Evolutionary conservation across 139 green algal species (phyloP).

Genomic region (Ettlia oleoabundans): DNA sequence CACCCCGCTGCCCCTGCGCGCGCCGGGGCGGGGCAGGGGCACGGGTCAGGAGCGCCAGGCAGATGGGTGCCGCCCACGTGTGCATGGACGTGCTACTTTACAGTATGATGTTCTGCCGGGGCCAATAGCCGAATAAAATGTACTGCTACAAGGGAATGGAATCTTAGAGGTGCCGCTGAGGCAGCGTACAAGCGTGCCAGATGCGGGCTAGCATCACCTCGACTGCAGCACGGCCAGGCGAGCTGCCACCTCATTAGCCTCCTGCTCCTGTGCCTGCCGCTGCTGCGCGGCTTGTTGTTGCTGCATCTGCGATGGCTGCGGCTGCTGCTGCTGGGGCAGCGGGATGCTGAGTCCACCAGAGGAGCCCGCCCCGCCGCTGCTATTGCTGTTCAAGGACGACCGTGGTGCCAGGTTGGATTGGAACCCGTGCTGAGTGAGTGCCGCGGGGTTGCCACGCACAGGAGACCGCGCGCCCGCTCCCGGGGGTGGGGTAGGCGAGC

Average conservation of each 20-base stretch:
- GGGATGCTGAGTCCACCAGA: background rate
- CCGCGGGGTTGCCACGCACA: background rate
- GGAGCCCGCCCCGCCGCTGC: background rate
- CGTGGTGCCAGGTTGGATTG: background rate
- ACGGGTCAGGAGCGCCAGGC: no score
- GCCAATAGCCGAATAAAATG: background rate
- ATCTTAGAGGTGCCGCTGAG: background rate
- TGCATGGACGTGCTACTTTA: no score
- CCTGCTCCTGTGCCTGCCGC: background rate
- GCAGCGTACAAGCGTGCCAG: no score
- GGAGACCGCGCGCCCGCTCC: background rate
- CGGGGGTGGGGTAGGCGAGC: background rate
- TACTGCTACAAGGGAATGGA: background rate
- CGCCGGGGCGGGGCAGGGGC: no score
- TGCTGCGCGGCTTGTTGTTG: background rate
- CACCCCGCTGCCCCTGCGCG: no score
- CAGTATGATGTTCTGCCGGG: no score
- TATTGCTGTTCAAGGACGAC: background rate
- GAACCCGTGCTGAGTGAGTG: background rate
- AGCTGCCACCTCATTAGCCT: slow-evolving; percentile 9
- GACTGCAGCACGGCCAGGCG: slow-evolving; percentile 32
- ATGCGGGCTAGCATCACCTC: no score
- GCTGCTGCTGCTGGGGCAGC: background rate
- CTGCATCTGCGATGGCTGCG: background rate
- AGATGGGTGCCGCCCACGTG: no score